Base-by-base conservation (phyloP, 2,329 filamentous ascomycete genomes). In the Ceratocystis cacaofunesta region DNA sequence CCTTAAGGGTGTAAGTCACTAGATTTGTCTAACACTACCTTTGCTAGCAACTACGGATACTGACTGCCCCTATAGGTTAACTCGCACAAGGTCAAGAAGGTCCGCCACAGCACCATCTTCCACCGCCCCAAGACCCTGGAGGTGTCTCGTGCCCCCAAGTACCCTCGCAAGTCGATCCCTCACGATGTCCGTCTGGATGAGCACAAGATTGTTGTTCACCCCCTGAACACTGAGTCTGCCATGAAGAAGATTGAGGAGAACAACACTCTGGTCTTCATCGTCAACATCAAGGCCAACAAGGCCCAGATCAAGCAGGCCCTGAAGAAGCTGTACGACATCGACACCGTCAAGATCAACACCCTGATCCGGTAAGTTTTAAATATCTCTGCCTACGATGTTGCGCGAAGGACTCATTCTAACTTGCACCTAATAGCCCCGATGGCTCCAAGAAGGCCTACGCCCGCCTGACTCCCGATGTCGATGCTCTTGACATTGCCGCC, bases 161-260 rank as follows among this genome's bases (percentile, higher is more conserved):
- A 95, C 85, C 92, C 90, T 72, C 91, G 92, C 83, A 95, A 94
- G 85, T 92, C 90, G 72, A 85, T 99, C 77, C 87, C 89, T 74
- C 88, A 92, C 78, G 84, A 85, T 76, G 88, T 92, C 73, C 89
- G 91, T 74, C 89, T 99, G 75, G 94, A 99, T 81, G 89, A 92
- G 82, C 89, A 92, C 85, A 96, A 95, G 87, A 84, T 97, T 78
- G 88, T 99, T 78, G 83, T 97, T 76, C 90, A 96, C 86, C 94
- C 94, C 72, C 85, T 99, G 76, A 99, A 99, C 88, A 99, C 94
- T 69, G 94, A 99, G 88, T 94, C 88, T 76, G 94, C 95, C 75
- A 97, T 99, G 92, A 99, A 99, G 90, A 96, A 96, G 89, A 96
- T 99, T 74, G 94, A 99, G 85, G 94, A 99, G 88, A 92, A 99